These are phyloP conservation scores for Balamuthia mandrillaris DNA, from an alignment of 208 protist species.

Conservation along the genomic window DNA sequence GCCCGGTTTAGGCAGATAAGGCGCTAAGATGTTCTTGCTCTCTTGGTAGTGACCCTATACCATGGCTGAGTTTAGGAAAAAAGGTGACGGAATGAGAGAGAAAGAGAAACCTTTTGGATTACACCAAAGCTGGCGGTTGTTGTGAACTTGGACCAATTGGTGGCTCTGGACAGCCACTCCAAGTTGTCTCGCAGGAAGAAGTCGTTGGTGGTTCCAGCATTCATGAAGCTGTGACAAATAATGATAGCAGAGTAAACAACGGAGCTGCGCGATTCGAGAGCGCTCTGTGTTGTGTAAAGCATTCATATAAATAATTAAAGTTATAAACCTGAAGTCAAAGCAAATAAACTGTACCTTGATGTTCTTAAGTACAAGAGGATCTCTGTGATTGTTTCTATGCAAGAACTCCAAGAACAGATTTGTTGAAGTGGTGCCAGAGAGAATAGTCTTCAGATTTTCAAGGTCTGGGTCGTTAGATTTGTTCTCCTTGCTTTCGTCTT, in stretches of 20 bases:
- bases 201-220: slow-evolving; percentile 95
- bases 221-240: slow-evolving; percentile 94
- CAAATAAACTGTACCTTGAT: slow-evolving; percentile 78
- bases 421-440: slow-evolving; percentile 81
- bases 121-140: slow-evolving; percentile 92
- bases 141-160: slow-evolving; percentile 96
- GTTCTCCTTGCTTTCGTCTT: no score
- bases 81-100: background rate
- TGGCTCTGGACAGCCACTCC: slow-evolving; percentile 89
- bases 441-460: slow-evolving; percentile 61
- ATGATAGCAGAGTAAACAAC: slow-evolving; percentile 89
- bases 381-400: slow-evolving; percentile 86
- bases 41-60: slow-evolving; percentile 34
- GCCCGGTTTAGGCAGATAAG: slow-evolving; percentile 26
- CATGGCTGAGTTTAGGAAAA: background rate
- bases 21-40: slow-evolving; percentile 28
- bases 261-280: slow-evolving; percentile 52
- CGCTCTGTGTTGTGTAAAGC: background rate
- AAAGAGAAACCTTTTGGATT: slow-evolving; percentile 78
- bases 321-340: background rate
- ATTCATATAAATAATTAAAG: background rate
- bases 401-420: slow-evolving; percentile 91
- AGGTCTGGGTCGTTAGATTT: background rate
- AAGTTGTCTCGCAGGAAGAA: slow-evolving; percentile 95
- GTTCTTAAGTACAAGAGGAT: slow-evolving; percentile 89